Percentiles rank a stretch among this genome's conserved stretches.
Conservation (phyloP, 1,284 basidiomycete genomes). For the Puccinia polysora region DNA sequence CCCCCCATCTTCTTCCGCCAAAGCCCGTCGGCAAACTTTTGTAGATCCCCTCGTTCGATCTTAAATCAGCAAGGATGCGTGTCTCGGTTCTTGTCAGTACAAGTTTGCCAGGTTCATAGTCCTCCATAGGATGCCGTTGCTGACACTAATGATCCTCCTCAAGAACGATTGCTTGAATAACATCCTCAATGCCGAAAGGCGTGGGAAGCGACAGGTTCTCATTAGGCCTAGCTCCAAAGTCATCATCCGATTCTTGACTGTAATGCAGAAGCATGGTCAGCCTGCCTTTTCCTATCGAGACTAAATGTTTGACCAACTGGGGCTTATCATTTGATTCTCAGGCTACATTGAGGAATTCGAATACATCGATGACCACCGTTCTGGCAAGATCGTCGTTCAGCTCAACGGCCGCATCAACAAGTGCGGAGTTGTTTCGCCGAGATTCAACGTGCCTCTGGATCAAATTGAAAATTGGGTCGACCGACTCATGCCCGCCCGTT, state of each 20-base stretch:
- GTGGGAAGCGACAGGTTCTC: conserved; percentile 91
- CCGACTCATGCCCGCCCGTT: conserved; percentile 51
- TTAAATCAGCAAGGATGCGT: conserved; percentile 45
- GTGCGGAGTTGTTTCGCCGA: conserved; percentile 91
- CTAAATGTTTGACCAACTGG: conserved; percentile 35
- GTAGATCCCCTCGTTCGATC: conserved; percentile 9
- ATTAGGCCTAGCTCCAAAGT: conserved; percentile 93
- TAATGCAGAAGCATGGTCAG: conserved; percentile 96
- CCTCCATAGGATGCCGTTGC: background rate
- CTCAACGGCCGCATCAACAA: conserved; percentile 99
- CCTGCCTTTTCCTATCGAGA: conserved; percentile 49
- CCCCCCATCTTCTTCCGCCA: background rate
- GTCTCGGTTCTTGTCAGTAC: conserved; percentile 50
- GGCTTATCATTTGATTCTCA: conserved; percentile 52
- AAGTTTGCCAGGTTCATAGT: background rate
- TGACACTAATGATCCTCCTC: background rate
- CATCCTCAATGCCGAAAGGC: conserved; percentile 96
- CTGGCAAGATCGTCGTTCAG: conserved; percentile 97
- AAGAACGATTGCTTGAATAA: conserved; percentile 83
- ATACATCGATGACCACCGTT: conserved; percentile 98
- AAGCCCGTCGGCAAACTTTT: conserved; percentile 16
- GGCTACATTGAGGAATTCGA: conserved; percentile 99
- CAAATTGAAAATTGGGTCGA: conserved; percentile 79
- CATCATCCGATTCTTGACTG: conserved; percentile 87
- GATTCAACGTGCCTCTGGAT: conserved; percentile 90